Evolutionary conservation across 371 early-diverging fungal genomes (phyloP), one percentile per base, ranked within the genome.

Genomic region (Mucor velutinosus): DNA sequence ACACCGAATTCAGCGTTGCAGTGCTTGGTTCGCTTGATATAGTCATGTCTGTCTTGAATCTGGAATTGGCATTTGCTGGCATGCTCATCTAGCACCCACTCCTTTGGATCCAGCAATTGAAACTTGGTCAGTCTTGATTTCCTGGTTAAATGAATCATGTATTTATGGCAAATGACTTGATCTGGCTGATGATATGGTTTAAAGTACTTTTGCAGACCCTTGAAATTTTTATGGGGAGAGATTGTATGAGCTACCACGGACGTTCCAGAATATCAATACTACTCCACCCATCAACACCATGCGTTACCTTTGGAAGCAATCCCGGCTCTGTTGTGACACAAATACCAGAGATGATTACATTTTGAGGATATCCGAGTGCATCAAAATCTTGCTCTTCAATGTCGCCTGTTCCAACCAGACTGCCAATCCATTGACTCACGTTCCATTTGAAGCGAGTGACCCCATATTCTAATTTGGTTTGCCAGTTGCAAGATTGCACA

Each of bases 281-380:
- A 32, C 27, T 53, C 53, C 53, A 47, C 47, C 21, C 47, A 47
- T 47, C 21, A 17, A 15, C 60, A 25, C 12, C 60, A 49, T 62
- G 41, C 35, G 15, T 72, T 70, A 74, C 75, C 68, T 74, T 74
- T 65, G 75, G 71, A 56, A 74, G 71, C 47, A 74, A 65, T 57
- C 61, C 71, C 25, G 68, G 71, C 60, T 74, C 75, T 35, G 65
- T 68, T 5, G 75, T 74, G 15, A 74, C 75, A 65, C 70, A 66
- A 17, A 70, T 23, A 37, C 75, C 75, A 25, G 71, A 62, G 47
- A 74, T 65, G 3, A 68, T 53, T 15, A 74, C 62, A 21, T 64
- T 49, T 25, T 67, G 19, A 19, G 71, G 61, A 60, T 66, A 63
- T 3, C 75, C 75, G 12, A 70, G 32, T 11, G 53, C 6, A 65